Conservation (phyloP, 495 filamentous ascomycete genomes). For the Daldinia decipiens region DNA sequence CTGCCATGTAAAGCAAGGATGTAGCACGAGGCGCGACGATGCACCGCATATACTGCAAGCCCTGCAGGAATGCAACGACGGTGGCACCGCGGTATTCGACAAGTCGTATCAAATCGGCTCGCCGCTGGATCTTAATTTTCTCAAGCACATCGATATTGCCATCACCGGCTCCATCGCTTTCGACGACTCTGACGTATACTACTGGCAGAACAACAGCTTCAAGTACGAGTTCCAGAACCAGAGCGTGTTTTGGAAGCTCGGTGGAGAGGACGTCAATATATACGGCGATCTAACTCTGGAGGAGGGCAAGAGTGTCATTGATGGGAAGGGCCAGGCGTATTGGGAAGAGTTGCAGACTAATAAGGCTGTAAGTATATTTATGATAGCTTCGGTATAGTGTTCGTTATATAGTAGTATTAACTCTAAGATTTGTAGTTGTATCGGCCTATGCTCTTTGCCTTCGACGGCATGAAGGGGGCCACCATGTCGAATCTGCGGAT, state of each 20-base stretch:
- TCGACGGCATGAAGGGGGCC: constrained; percentile 71
- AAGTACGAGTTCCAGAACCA: constrained; percentile 47
- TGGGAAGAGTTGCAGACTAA: constrained; percentile 70
- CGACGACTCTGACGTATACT: constrained; percentile 44
- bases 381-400: background rate
- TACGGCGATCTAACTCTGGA: constrained; percentile 40
- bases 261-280: constrained; percentile 49
- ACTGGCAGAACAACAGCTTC: constrained; percentile 47
- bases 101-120: constrained; percentile 68
- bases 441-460: constrained; percentile 62
- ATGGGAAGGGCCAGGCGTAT: constrained; percentile 68
- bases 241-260: constrained; percentile 47
- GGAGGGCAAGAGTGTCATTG: constrained; percentile 43
- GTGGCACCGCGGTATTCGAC: constrained; percentile 71
- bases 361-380: constrained; percentile 31
- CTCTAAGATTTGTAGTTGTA: constrained; percentile 25
- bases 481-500: constrained; percentile 70
- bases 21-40: constrained; percentile 57
- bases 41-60: constrained; percentile 67
- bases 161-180: constrained; percentile 40
- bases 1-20: constrained; percentile 32
- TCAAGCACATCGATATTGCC: constrained; percentile 70
- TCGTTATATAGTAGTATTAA: background rate
- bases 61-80: constrained; percentile 71
- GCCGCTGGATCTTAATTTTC: constrained; percentile 71